A percentile compares a stretch with the other conserved stretches of the same genome.
phyloP scores from a whole-genome alignment of 306 rosid genomes.

The Quercus wislizeni region DNA sequence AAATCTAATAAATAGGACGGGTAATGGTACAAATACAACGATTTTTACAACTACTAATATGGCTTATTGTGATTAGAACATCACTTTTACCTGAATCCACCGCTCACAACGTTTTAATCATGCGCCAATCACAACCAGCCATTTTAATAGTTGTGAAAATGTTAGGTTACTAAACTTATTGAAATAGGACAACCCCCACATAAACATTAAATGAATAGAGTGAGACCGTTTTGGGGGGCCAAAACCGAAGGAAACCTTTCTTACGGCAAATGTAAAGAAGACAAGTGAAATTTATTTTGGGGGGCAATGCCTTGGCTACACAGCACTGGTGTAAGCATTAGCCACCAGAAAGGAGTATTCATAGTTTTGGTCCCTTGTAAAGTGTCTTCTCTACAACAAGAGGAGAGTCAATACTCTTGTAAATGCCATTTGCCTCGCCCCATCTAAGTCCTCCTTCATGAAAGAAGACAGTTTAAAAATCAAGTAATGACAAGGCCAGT shows the following conservation, averaged over 20 bases:
- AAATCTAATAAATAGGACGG: too few species aligned
- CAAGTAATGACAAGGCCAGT: too few species aligned
- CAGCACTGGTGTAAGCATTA: not conserved
- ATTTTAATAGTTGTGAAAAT: too few species aligned
- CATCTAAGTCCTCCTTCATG: not conserved
- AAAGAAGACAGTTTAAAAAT: not conserved
- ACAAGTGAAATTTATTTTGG: not conserved
- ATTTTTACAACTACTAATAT: too few species aligned
- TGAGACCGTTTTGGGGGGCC: not conserved
- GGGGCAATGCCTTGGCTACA: not conserved
- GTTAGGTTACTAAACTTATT: too few species aligned
- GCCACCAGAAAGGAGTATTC: not conserved
- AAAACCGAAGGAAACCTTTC: not conserved
- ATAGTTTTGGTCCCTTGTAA: not conserved
- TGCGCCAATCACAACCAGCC: too few species aligned
- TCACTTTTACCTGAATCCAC: too few species aligned
- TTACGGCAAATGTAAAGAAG: not conserved
- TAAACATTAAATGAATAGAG: not conserved
- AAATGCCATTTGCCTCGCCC: not conserved
- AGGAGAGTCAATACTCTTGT: not conserved
- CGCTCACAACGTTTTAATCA: too few species aligned
- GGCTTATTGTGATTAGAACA: too few species aligned
- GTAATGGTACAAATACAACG: too few species aligned
- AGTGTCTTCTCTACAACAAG: not conserved
- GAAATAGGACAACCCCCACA: too few species aligned